These are phyloP conservation scores for Sphaerulina vaccinii DNA, from an alignment of 2,329 filamentous ascomycete species.

Conservation along the genomic window DNA sequence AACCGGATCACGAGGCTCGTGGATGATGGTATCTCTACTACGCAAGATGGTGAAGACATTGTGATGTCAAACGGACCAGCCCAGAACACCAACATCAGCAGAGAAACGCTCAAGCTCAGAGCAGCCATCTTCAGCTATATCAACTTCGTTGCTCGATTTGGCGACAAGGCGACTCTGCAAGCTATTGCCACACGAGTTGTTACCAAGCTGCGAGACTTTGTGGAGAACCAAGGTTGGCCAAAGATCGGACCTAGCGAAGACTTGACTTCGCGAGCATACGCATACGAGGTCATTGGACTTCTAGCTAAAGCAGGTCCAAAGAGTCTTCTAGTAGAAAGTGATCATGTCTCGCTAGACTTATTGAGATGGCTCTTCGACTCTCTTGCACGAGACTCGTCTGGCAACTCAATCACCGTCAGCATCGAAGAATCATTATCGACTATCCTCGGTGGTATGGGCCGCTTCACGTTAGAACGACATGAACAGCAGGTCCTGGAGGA, in stretches of 20 bases:
- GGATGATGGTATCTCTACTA: conserved; percentile 59
- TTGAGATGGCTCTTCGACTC: conserved; percentile 81
- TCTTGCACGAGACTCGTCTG: conserved; percentile 73
- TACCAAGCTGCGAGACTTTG: conserved; percentile 67
- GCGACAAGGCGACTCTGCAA: conserved; percentile 59
- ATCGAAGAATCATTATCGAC: conserved; percentile 87
- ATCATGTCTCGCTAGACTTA: conserved; percentile 50
- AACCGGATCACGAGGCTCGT: conserved; percentile 68
- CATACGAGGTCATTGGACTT: conserved; percentile 87
- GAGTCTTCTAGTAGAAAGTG: conserved; percentile 51
- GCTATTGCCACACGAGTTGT: conserved; percentile 69
- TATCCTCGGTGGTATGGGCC: conserved; percentile 60
- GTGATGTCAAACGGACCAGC: conserved; percentile 33
- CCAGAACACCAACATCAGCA: conserved; percentile 52
- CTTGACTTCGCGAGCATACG: conserved; percentile 69
- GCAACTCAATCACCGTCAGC: conserved; percentile 73
- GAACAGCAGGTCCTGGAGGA: conserved; percentile 48
- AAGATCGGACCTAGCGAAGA: conserved; percentile 55
- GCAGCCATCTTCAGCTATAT: conserved; percentile 82
- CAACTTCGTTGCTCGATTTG: conserved; percentile 79
- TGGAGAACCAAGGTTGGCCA: conserved; percentile 83
- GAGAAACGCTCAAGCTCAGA: conserved; percentile 77
- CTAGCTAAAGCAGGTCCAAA: conserved; percentile 66
- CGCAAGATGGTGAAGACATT: conserved; percentile 33
- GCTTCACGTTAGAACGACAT: conserved; percentile 43